Percentiles rank a stretch among this genome's conserved stretches.
Conservation (phyloP, 192 early-diverging fungal species). For the Jimgerdemannia flammicorona region DNA sequence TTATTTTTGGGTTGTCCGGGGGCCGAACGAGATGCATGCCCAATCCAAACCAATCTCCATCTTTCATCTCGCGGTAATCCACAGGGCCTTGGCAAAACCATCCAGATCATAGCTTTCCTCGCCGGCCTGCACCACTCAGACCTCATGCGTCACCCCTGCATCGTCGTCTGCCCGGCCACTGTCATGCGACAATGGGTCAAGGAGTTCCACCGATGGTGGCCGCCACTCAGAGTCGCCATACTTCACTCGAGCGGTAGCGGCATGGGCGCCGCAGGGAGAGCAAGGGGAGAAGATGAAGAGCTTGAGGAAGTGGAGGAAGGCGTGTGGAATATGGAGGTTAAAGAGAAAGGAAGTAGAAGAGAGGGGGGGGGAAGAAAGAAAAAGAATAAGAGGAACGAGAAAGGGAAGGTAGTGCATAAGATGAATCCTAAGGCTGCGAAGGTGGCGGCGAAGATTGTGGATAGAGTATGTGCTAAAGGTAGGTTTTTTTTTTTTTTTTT, state of each 20-base stretch:
- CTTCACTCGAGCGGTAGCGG: slow-evolving; percentile 85
- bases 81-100: slow-evolving; percentile 89
- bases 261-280: slow-evolving; percentile 32
- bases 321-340: too few relatives aligned
- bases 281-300: not conserved
- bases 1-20: too few relatives aligned
- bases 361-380: too few relatives aligned
- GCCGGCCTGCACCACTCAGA: slow-evolving; percentile 72
- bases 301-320: too few relatives aligned
- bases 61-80: too few relatives aligned
- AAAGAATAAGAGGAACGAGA: not conserved
- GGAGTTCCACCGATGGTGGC: slow-evolving; percentile 82
- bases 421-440: slow-evolving; percentile 23
- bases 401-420: not conserved
- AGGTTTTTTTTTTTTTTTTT: not conserved
- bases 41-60: too few relatives aligned
- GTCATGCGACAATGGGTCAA: slow-evolving; percentile 80
- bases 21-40: too few relatives aligned
- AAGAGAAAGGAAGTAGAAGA: too few relatives aligned
- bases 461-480: slow-evolving; percentile 35
- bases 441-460: slow-evolving; percentile 38
- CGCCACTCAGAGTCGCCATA: slow-evolving; percentile 83
- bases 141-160: slow-evolving; percentile 43
- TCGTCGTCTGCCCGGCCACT: slow-evolving; percentile 77
- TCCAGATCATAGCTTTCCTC: slow-evolving; percentile 85